Conservation (phyloP, 73 alveolate genomes). For the Paramecium caudatum region DNA sequence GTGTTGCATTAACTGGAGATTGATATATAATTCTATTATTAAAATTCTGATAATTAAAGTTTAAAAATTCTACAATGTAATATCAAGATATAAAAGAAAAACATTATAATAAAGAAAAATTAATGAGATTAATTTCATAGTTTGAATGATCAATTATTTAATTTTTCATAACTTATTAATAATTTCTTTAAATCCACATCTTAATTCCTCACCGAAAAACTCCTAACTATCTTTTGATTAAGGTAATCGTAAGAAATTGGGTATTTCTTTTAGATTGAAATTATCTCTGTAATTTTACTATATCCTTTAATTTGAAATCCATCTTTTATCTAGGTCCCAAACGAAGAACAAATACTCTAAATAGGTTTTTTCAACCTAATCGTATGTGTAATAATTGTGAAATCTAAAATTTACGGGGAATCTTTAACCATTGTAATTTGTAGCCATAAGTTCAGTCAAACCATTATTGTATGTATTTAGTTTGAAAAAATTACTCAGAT, state of each 20-base stretch:
- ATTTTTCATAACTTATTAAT: too few species aligned
- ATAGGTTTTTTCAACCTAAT: not conserved
- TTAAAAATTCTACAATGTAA: too few species aligned
- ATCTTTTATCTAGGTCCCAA: not conserved
- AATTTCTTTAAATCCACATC: too few species aligned
- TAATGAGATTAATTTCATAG: too few species aligned
- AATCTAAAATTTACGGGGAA: not conserved
- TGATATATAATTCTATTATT: not conserved
- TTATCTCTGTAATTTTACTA: not conserved
- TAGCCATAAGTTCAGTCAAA: not conserved
- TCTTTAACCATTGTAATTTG: not conserved
- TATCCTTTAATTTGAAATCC: slow-evolving; percentile 3
- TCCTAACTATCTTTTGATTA: too few species aligned
- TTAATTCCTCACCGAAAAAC: too few species aligned
- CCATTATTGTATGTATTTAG: not conserved
- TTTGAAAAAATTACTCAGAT: not conserved
- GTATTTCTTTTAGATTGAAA: not conserved
- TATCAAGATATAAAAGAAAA: too few species aligned
- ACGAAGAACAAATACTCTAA: slow-evolving; percentile 11
- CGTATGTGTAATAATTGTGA: not conserved
- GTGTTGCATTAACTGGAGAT: slow-evolving; percentile 33
- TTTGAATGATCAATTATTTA: too few species aligned
- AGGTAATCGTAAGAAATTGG: too few species aligned
- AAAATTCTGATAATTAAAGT: not conserved
- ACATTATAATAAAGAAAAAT: too few species aligned